Evolutionary conservation across 371 early-diverging fungal species (phyloP).

Genomic region (Zychaea mexicana): DNA sequence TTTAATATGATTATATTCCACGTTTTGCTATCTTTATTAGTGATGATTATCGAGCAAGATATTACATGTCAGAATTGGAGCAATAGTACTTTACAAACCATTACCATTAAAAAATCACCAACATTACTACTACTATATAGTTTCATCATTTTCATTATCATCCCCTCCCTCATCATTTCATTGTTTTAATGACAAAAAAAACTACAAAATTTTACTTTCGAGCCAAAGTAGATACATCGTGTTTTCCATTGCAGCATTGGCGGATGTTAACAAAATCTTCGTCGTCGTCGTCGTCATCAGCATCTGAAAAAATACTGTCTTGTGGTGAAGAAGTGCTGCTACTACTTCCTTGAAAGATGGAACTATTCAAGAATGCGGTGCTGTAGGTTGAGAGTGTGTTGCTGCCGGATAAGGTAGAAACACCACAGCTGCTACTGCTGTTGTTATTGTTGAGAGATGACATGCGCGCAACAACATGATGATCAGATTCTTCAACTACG

Average conservation of each 20-base stretch:
- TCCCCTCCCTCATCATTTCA: neutral
- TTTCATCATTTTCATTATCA: neutral
- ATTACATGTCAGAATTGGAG: constrained; percentile 20
- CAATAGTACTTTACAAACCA: no score
- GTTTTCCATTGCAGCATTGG: constrained; percentile 57
- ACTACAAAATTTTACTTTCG: neutral
- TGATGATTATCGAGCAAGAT: constrained; percentile 55
- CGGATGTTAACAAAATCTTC: constrained; percentile 44
- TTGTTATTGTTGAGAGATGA: neutral
- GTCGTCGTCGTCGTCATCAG: constrained; percentile 3
- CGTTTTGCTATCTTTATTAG: constrained; percentile 16
- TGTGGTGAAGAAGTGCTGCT: neutral
- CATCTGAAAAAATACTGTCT: neutral
- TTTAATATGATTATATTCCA: neutral
- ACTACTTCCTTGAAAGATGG: neutral
- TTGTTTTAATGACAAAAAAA: no score
- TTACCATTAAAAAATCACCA: no score
- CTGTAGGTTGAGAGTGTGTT: neutral
- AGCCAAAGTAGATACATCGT: constrained; percentile 46
- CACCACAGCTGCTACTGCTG: neutral
- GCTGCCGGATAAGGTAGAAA: no score
- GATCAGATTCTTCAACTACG: neutral
- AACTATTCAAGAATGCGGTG: neutral
- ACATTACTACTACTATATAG: no score
- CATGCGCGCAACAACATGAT: no score